Base-by-base conservation (phyloP, 495 filamentous ascomycete genomes). In the Thozetella sp. region DNA sequence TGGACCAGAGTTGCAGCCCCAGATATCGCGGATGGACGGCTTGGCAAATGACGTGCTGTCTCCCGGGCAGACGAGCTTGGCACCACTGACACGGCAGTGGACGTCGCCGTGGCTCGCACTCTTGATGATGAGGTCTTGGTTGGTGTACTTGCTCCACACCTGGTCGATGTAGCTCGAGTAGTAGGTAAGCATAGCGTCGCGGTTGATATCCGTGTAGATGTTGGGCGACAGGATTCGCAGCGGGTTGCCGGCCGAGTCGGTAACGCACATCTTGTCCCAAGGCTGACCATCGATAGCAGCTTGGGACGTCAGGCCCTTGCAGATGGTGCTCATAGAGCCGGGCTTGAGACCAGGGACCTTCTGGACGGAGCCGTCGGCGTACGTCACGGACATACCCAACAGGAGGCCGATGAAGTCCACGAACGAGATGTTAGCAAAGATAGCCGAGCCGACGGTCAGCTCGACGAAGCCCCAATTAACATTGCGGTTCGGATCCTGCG, bases 371-470 rank as follows among this genome's bases (percentile, higher is more conserved):
- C 70, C 72, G 51, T n/a, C 63, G 27, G 55, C 61, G 23, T 66
- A 58, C n/a, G 65, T 72, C 15, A 81, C 53, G 25, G 58, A 66
- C 68, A 80, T 75, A n/a, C 73, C 70, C 30, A 80, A 67, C 22
- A 70, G 60, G 3, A 80, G 61, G 37, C 76, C 76, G 57, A 80
- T 77, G 56, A 81, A 81, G 59, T 81, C 79, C n/a, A 81, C 78
- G 58, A 75, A 80, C 50, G 67, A 74, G 53, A 81, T 75, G 64
- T 81, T 78, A 60, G 74, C 75, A 24, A 64, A 81, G 22, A 80
- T 67, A 3, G 51, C 12, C 3, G 22, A 1, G 30, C 17, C 19
- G 30, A 15, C 26, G n/a, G 57, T 53, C 53, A 59, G 20, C 43
- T 48, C 43, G n/a, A 48, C 43, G n/a, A 48, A 48, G 43, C 43